These are phyloP conservation scores for Aplosporella prunicola DNA, from an alignment of 2,329 filamentous ascomycete species.

Conservation along the genomic window DNA sequence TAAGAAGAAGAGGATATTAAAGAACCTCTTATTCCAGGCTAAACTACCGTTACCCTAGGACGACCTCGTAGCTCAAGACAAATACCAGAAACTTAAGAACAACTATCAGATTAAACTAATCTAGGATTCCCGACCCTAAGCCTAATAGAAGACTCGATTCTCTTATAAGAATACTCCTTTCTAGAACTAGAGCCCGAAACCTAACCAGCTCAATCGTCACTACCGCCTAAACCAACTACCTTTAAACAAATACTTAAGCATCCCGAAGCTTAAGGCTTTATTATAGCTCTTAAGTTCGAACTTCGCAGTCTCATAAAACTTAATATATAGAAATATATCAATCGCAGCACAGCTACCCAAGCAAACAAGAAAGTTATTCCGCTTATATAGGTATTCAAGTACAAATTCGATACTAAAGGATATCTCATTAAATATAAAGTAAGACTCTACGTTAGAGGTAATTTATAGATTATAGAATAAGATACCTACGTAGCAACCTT, in stretches of 20 bases:
- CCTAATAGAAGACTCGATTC: too few species aligned
- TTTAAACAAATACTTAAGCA: neutral
- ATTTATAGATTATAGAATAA: conserved; percentile 9
- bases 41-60: too few species aligned
- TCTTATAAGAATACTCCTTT: too few species aligned
- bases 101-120: too few species aligned
- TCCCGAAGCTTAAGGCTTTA: neutral
- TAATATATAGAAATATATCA: neutral
- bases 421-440: conserved; percentile 15
- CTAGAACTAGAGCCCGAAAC: too few species aligned
- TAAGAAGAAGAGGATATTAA: too few species aligned
- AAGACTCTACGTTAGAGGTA: conserved; percentile 12
- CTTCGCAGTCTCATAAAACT: neutral
- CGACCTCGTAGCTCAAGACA: too few species aligned
- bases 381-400: conserved; percentile 13
- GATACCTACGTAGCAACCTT: conserved; percentile 15
- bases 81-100: too few species aligned
- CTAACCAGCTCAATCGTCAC: too few species aligned
- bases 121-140: too few species aligned
- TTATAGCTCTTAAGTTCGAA: neutral
- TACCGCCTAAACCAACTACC: neutral
- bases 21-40: too few species aligned
- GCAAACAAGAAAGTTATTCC: conserved; percentile 10
- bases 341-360: neutral
- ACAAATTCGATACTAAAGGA: conserved; percentile 14